Evolutionary conservation across 2,329 filamentous ascomycete genomes (phyloP), one percentile per base, ranked within the genome.

Genomic region (Apiospora phragmitis): DNA sequence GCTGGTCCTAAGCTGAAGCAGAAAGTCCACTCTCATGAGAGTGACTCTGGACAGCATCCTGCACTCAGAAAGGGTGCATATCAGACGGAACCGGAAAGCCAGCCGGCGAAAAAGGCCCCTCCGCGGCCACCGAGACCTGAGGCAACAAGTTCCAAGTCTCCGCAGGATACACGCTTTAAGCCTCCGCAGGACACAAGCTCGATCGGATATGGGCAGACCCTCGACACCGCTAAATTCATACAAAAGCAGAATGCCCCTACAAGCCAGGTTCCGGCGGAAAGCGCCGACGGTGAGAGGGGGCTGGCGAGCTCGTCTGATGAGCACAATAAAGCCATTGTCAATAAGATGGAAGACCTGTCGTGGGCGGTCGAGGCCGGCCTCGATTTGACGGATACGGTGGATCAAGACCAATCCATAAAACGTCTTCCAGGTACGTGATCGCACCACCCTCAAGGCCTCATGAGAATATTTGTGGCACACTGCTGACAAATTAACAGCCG

Each of bases 401-500:
- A 29, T 24, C 68, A 26, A 26, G 12, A 11, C 68, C 11, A 9
- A 41, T 21, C 67, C 32, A 69, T 69, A 68, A 65, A 67, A 16
- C 43, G 9, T 5, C 35, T n/a, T 14, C 55, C 55, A 6, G 55
- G 55, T 38, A 62, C 12, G 55, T n/a, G 3, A 62, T n/a, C 29
- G 4, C 51, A 35, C 16, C 29, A 35, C 14, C 24, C 18, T 3
- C 43, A 21, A 14, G 11, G 11, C 41, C 11, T 12, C 41, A 14
- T 1, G 41, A 42, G 41, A 42, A 41, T n/a, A n/a, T 59, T 59
- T 3, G 29, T 21, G 51, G 2, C 16, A n/a, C 51, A 12, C 8
- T 62, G 11, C 9, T 62, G 11, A 62, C 32, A n/a, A 4, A 12
- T 8, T 3, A 18, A 49, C 74, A 76, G 80, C 78, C 59, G 78